phyloP scores from a whole-genome alignment of 352 stramenopile species.

The Poterioochromonas sp. region DNA sequence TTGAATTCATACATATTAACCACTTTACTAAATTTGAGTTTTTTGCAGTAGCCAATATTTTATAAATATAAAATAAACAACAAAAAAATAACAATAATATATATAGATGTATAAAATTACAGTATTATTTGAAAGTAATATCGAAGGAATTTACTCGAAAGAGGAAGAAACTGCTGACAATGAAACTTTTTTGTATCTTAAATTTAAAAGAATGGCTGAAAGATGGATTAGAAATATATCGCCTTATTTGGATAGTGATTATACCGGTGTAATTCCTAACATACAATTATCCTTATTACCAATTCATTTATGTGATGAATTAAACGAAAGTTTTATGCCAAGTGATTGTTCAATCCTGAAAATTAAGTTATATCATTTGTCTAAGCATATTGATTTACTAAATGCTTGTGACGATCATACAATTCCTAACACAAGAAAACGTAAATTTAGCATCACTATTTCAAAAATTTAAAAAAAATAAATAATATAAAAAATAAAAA shows the following conservation, averaged over 20 bases:
- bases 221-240: background rate
- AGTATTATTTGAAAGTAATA: too few species aligned
- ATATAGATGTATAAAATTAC: too few species aligned
- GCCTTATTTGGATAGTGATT: background rate
- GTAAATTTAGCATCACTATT: too few species aligned
- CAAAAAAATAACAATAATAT: too few species aligned
- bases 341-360: background rate
- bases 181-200: background rate
- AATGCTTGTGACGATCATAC: background rate
- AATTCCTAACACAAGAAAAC: too few species aligned
- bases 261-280: background rate
- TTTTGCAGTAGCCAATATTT: too few species aligned
- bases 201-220: background rate
- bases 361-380: background rate
- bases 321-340: background rate
- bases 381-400: background rate
- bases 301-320: background rate
- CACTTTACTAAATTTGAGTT: too few species aligned
- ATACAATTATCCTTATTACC: background rate
- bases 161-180: too few species aligned
- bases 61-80: too few species aligned
- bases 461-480: background rate
- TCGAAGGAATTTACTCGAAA: too few species aligned
- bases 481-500: background rate
- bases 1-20: too few species aligned